Base-by-base conservation (phyloP, 495 filamentous ascomycete genomes). In the Halenospora varia region DNA sequence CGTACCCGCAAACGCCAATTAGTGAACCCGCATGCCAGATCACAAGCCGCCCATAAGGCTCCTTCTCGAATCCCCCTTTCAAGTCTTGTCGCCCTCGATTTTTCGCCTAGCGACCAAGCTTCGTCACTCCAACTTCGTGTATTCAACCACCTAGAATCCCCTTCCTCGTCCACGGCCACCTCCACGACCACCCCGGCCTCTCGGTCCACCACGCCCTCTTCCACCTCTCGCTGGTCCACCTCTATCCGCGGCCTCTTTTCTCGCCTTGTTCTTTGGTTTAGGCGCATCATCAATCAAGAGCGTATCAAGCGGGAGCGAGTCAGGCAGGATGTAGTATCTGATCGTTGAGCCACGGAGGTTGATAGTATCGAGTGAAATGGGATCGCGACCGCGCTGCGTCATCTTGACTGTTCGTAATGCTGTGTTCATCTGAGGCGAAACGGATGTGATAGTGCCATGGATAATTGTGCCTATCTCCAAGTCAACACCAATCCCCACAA, bases 231-330 rank as follows among this genome's bases (percentile, higher is more conserved):
- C 63, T 4, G 48, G 20, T 20, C 77, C 75, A 20, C 87, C 86
- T 52, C 83, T 75, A 62, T 89, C 88, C 25, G 84, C 78, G 8
- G 61, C 75, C 74, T 98, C 95, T 79, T 98, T 98, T 66, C 94
- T 79, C 25, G 94, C 93, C 84, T 97, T 97, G 74, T 98, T 97
- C 85, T 97, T 97, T 49, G 94, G 93, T 77, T 98, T 98, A 26
- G 92, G 90, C 52, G 90, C 85, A 71, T 98, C 94, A 66, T 98
- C 94, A 56, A 98, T 90, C 13, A 98, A 77, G 26, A 98, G 81
- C 13, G 92, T 95, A 69, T 98, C 94, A 46, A 98, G 81, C 17
- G 92, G 94, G 54, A 98, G 81, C 48, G 87, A 92, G 73, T 98
- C 94, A 25, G 94, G 94, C 3, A 97, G 85, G 66, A 97, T 94